Conservation (phyloP, 192 early-diverging fungal genomes). For the Kappamyces sp. region DNA sequence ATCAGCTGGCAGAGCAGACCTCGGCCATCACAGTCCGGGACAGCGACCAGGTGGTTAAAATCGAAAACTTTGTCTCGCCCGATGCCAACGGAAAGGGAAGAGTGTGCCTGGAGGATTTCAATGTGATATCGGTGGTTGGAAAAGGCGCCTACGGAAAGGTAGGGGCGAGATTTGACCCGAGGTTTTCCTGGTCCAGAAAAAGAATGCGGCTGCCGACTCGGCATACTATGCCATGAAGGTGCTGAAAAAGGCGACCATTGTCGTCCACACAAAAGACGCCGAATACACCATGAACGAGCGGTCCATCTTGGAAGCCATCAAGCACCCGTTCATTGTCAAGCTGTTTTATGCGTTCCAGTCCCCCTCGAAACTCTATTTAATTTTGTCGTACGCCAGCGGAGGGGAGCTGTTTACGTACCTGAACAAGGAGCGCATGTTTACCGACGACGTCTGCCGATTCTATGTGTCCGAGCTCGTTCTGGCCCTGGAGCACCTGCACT, state of each 20-base stretch:
- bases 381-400: constrained; percentile 78
- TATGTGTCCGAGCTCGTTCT: constrained; percentile 83
- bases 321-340: constrained; percentile 89
- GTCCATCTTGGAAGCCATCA: constrained; percentile 74
- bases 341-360: constrained; percentile 92
- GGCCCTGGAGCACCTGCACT: constrained; percentile 82
- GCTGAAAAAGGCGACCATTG: constrained; percentile 78
- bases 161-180: neutral
- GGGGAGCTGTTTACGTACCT: constrained; percentile 93
- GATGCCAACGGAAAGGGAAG: neutral
- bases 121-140: constrained; percentile 56
- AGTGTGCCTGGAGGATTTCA: constrained; percentile 48
- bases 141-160: constrained; percentile 77
- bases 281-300: constrained; percentile 79
- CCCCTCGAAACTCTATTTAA: constrained; percentile 74
- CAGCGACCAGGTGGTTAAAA: neutral
- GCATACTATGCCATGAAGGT: constrained; percentile 86
- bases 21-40: too few relatives aligned
- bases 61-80: neutral
- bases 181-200: constrained; percentile 74
- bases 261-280: constrained; percentile 67
- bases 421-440: constrained; percentile 39
- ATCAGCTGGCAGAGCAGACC: too few relatives aligned
- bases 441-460: constrained; percentile 80
- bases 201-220: constrained; percentile 33